phyloP scores from a whole-genome alignment of 176 grass and related monocot genomes.

The Aegilops bicornis region DNA sequence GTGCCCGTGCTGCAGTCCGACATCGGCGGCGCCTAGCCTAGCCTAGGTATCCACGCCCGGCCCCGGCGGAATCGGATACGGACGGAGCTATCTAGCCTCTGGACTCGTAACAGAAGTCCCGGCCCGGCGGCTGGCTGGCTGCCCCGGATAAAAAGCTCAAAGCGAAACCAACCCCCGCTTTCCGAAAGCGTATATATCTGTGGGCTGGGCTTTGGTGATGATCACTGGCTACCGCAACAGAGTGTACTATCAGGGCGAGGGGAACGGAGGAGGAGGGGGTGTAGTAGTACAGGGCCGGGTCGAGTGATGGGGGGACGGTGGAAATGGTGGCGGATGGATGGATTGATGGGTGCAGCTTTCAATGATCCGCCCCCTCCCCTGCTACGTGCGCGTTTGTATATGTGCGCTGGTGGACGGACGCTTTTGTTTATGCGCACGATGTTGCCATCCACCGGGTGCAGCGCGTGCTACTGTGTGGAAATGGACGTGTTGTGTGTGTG shows the following conservation, averaged over 20 bases:
- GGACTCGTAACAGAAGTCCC: background rate
- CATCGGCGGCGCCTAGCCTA: slow-evolving; percentile 11
- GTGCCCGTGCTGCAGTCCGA: slow-evolving; percentile 61
- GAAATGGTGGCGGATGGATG: slow-evolving; percentile 51
- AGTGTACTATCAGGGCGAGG: background rate
- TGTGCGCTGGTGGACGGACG: slow-evolving; percentile 39
- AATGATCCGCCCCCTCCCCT: slow-evolving; percentile 13
- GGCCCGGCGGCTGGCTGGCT: background rate
- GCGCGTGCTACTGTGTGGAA: background rate
- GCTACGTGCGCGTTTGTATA: slow-evolving; percentile 39
- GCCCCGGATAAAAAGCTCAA: slow-evolving; percentile 36
- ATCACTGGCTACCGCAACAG: background rate
- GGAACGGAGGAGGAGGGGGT: background rate
- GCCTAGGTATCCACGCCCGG: slow-evolving; percentile 37
- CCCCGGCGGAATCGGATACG: background rate
- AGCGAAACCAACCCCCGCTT: slow-evolving; percentile 29
- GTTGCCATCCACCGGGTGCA: slow-evolving; percentile 10
- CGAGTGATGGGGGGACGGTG: background rate
- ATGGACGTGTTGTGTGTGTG: background rate
- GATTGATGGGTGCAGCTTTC: slow-evolving; percentile 66
- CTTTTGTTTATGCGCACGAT: slow-evolving; percentile 45
- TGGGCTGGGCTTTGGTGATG: background rate
- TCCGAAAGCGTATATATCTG: slow-evolving; percentile 37
- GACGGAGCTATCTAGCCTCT: background rate
- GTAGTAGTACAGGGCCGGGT: slow-evolving; percentile 8